These are phyloP conservation scores for Saksenaea vasiformis DNA, from an alignment of 371 early-diverging fungal genomes.

Conservation along the genomic window DNA sequence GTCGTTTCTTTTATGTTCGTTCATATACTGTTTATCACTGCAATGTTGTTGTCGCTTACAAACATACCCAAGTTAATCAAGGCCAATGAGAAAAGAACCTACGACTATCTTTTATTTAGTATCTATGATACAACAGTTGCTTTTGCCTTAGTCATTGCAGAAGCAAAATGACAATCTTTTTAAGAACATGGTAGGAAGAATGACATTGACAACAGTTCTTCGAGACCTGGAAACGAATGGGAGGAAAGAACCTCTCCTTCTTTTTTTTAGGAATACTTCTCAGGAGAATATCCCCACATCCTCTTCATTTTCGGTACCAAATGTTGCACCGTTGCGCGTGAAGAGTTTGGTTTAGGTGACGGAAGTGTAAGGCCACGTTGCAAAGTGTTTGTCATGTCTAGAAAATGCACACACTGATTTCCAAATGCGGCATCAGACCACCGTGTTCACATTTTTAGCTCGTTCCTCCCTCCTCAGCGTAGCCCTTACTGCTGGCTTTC, in stretches of 20 bases:
- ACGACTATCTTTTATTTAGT: too few species aligned
- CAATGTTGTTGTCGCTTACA: background rate
- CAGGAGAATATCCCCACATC: background rate
- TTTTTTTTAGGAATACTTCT: background rate
- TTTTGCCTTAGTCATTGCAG: too few species aligned
- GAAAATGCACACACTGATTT: conserved; percentile 1
- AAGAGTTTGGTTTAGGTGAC: background rate
- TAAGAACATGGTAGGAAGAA: too few species aligned
- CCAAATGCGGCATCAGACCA: background rate
- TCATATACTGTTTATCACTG: background rate
- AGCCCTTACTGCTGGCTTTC: conserved; percentile 2
- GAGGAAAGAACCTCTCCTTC: background rate
- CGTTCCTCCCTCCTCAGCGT: background rate
- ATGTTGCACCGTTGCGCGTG: conserved; percentile 2
- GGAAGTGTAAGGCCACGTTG: background rate
- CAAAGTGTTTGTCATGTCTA: background rate
- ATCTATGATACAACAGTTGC: too few species aligned
- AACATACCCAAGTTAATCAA: too few species aligned
- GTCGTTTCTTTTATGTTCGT: background rate
- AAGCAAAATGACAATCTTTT: too few species aligned
- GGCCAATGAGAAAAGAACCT: too few species aligned
- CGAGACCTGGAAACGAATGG: background rate
- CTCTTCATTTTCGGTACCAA: background rate
- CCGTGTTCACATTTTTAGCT: background rate
- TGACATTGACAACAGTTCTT: background rate